phyloP scores from a whole-genome alignment of 2,329 filamentous ascomycete genomes.

The Kalmusia sp. region DNA sequence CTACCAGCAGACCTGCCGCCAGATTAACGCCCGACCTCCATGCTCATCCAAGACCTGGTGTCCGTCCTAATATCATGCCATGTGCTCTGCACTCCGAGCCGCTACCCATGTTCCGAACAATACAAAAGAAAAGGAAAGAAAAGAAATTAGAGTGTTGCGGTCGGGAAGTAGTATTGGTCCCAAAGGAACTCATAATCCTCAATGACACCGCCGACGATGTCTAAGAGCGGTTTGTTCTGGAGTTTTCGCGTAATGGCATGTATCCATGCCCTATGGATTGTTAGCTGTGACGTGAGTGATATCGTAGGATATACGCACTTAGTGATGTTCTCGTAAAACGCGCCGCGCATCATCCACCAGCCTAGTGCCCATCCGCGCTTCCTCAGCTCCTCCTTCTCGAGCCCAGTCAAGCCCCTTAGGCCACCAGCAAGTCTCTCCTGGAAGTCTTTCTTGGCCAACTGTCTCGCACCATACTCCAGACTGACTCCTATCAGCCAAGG shows the following conservation, averaged over 20 bases:
- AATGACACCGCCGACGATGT: slow-evolving; percentile 82
- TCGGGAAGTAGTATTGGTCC: slow-evolving; percentile 95
- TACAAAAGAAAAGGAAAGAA: slow-evolving; percentile 18
- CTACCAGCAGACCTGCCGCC: slow-evolving; percentile 11
- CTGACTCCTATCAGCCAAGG: slow-evolving; percentile 89
- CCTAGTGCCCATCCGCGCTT: slow-evolving; percentile 88
- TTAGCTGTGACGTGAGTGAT: slow-evolving; percentile 20
- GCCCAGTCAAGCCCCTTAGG: slow-evolving; percentile 76
- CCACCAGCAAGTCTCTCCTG: slow-evolving; percentile 70
- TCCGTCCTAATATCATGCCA: slow-evolving; percentile 17
- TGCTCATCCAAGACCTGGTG: slow-evolving; percentile 14
- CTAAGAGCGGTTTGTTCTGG: slow-evolving; percentile 75
- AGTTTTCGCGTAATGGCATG: slow-evolving; percentile 76
- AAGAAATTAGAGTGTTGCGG: slow-evolving; percentile 60
- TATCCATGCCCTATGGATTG: slow-evolving; percentile 59
- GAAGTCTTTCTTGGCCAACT: slow-evolving; percentile 75
- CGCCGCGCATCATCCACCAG: slow-evolving; percentile 97
- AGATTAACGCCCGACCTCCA: slow-evolving; percentile 1
- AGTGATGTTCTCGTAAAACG: slow-evolving; percentile 92
- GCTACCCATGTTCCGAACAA: neutral
- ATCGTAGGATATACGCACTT: slow-evolving; percentile 54
- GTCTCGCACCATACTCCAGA: slow-evolving; percentile 87
- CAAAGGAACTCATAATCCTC: slow-evolving; percentile 98
- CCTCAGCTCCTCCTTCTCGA: slow-evolving; percentile 89
- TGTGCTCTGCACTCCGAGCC: neutral